Percentiles rank a stretch among this genome's conserved stretches.
These are phyloP conservation scores for Pseudocercospora eumusae DNA, from an alignment of 2,329 filamentous ascomycete species.

Conservation along the genomic window DNA sequence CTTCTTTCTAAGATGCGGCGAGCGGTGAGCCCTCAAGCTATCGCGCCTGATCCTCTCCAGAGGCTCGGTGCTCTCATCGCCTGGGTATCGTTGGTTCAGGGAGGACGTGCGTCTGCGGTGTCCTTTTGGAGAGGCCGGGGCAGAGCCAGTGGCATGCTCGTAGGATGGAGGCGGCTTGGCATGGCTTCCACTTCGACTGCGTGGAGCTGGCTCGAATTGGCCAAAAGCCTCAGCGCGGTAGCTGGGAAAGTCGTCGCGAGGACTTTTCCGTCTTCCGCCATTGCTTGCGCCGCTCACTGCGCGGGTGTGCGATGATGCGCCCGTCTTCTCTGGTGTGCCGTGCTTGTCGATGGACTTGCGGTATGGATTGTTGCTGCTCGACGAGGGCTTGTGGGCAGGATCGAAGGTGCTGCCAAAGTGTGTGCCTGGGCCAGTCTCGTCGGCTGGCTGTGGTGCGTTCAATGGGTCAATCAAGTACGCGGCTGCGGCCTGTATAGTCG, in stretches of 20 bases:
- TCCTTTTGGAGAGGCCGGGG: slow-evolving; percentile 14
- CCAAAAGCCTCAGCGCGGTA: slow-evolving; percentile 50
- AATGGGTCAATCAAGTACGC: slow-evolving; percentile 70
- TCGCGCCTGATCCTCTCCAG: slow-evolving; percentile 67
- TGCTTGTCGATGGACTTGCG: slow-evolving; percentile 32
- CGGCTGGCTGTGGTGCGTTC: slow-evolving; percentile 65
- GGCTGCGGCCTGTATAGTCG: slow-evolving; percentile 54
- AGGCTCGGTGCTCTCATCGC: slow-evolving; percentile 65
- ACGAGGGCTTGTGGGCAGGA: slow-evolving; percentile 36
- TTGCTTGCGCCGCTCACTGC: slow-evolving; percentile 45
- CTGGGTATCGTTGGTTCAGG: slow-evolving; percentile 61
- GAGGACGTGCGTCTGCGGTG: slow-evolving; percentile 53
- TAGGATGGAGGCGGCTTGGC: slow-evolving; percentile 31
- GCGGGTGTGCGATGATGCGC: slow-evolving; percentile 18
- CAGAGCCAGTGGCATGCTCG: slow-evolving; percentile 31
- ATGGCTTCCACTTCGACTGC: slow-evolving; percentile 26
- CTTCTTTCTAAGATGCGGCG: slow-evolving; percentile 66
- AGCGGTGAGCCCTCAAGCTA: slow-evolving; percentile 64
- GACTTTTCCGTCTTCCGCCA: slow-evolving; percentile 39
- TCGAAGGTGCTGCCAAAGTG: slow-evolving; percentile 55
- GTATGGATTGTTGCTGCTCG: slow-evolving; percentile 49
- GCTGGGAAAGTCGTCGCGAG: slow-evolving; percentile 50
- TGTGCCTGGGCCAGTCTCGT: slow-evolving; percentile 65
- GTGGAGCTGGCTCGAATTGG: slow-evolving; percentile 31
- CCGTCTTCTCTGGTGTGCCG: slow-evolving; percentile 25